Conservation (phyloP, 2,329 filamentous ascomycete species). For the Talaromyces sp. region DNA sequence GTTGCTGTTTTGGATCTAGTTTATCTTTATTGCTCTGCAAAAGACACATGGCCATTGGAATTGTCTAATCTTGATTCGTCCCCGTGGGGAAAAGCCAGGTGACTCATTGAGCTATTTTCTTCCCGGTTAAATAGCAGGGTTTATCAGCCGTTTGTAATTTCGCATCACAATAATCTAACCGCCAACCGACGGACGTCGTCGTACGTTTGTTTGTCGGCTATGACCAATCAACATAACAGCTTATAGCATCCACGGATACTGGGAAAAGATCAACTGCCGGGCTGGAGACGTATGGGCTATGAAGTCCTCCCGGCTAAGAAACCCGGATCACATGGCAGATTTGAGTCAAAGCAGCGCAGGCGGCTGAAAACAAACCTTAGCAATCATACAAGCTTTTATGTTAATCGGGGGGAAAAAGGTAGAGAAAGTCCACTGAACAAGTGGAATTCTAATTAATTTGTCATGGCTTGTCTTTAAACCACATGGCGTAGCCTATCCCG, state of each 20-base stretch:
- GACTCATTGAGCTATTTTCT: background rate
- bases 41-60: background rate
- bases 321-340: background rate
- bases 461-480: background rate
- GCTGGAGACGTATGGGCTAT: background rate
- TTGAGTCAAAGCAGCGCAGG: background rate
- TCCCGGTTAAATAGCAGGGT: slow-evolving; percentile 8
- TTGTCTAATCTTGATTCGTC: background rate
- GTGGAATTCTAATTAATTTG: background rate
- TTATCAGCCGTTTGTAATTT: background rate
- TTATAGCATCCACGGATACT: background rate
- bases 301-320: background rate
- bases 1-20: background rate
- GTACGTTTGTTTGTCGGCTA: background rate
- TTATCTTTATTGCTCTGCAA: background rate
- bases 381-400: background rate
- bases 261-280: background rate
- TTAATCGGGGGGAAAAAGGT: background rate
- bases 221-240: background rate
- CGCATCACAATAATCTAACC: background rate
- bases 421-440: background rate
- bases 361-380: background rate
- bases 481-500: background rate
- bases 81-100: background rate
- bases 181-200: background rate